These are phyloP conservation scores for Biancaea sappan DNA, from an alignment of 306 rosid genomes.

Conservation along the genomic window DNA sequence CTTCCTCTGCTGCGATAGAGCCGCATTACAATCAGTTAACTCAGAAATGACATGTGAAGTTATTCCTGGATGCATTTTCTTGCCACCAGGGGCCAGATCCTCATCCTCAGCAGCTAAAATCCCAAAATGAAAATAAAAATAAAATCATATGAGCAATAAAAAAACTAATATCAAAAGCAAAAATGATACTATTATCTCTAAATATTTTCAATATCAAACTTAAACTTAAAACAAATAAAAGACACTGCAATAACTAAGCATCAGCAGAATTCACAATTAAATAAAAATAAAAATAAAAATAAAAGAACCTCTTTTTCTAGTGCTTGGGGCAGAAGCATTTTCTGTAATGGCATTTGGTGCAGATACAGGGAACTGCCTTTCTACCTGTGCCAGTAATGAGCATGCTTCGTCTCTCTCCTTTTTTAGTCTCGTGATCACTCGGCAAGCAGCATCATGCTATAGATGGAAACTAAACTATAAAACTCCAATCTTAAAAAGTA, in stretches of 20 bases:
- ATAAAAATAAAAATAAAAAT: not conserved
- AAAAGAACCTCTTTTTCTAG: slow-evolving; percentile 84
- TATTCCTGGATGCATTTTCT: slow-evolving; percentile 72
- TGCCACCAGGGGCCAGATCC: slow-evolving; percentile 66
- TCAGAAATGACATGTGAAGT: slow-evolving; percentile 63
- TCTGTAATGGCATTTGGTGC: slow-evolving; percentile 46
- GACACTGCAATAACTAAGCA: not conserved
- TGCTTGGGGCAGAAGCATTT: slow-evolving; percentile 64
- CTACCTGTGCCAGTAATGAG: slow-evolving; percentile 83
- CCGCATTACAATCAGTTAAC: slow-evolving; percentile 83
- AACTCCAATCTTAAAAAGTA: slow-evolving; percentile 1
- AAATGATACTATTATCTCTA: not conserved
- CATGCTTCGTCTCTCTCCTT: slow-evolving; percentile 94
- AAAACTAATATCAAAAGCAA: not conserved
- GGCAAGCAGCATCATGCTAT: slow-evolving; percentile 99
- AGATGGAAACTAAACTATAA: slow-evolving; percentile 34
- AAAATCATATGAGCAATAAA: not conserved
- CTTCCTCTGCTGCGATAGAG: slow-evolving; percentile 90
- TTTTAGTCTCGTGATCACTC: slow-evolving; percentile 90
- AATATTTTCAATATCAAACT: too few species aligned
- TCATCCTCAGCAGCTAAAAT: slow-evolving; percentile 60
- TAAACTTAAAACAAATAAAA: not conserved
- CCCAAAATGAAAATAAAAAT: not conserved
- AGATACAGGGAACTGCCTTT: slow-evolving; percentile 64
- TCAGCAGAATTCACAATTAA: slow-evolving; percentile 2